phyloP scores from a whole-genome alignment of 768 basidiomycete genomes.

The Dictyophora rubrovolvata region DNA sequence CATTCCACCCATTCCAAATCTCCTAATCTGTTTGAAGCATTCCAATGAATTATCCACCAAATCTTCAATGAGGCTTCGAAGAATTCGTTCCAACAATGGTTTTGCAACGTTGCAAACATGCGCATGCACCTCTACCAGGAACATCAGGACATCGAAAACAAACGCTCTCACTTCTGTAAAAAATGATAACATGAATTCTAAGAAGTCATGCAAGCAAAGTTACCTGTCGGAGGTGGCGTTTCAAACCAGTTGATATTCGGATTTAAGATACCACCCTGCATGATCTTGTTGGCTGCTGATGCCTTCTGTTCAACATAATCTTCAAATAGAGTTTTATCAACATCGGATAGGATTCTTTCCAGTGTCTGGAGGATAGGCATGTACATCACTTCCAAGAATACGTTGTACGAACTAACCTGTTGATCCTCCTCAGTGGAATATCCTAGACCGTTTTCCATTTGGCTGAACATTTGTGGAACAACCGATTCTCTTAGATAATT shows the following conservation, averaged over 20 bases:
- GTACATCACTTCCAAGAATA: not conserved
- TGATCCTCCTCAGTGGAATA: constrained; percentile 63
- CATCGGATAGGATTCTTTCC: constrained; percentile 64
- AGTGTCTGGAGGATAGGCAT: constrained; percentile 39
- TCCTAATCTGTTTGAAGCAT: constrained; percentile 80
- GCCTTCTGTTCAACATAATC: constrained; percentile 79
- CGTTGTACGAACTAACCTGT: constrained; percentile 33
- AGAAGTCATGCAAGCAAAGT: constrained; percentile 13
- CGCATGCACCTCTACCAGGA: constrained; percentile 85
- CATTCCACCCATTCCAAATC: constrained; percentile 99
- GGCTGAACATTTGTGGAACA: constrained; percentile 70
- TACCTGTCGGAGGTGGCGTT: constrained; percentile 85
- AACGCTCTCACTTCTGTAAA: constrained; percentile 82
- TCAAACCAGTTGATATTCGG: constrained; percentile 88
- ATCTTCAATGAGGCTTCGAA: constrained; percentile 73
- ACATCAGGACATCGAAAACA: constrained; percentile 82
- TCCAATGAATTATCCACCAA: constrained; percentile 73
- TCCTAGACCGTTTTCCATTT: constrained; percentile 70
- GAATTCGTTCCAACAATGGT: constrained; percentile 67
- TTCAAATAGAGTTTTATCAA: constrained; percentile 85
- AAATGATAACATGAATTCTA: not conserved
- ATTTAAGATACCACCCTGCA: constrained; percentile 73
- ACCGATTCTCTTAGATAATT: constrained; percentile 57
- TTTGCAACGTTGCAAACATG: constrained; percentile 78
- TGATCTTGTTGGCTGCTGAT: constrained; percentile 50